phyloP scores from a whole-genome alignment of 1,284 basidiomycete species.

The Trichosporon asahii region DNA sequence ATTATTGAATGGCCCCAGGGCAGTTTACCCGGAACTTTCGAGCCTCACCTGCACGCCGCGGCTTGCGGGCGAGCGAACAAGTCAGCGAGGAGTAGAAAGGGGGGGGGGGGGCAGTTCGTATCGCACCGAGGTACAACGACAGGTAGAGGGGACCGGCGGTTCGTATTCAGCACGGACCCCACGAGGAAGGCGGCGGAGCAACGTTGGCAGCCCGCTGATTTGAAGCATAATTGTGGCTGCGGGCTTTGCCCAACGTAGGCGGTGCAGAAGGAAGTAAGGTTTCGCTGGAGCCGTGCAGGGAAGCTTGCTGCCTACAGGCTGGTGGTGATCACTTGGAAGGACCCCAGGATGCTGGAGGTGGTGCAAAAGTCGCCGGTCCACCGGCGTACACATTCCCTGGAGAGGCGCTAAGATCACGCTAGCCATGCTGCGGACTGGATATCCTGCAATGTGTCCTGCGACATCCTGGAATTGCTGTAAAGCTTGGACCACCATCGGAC shows the following conservation, averaged over 20 bases:
- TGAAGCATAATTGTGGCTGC: not conserved
- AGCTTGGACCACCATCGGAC: not conserved
- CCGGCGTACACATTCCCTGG: not conserved
- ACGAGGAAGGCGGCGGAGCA: not conserved
- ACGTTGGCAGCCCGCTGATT: not conserved
- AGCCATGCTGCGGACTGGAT: not conserved
- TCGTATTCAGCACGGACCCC: not conserved
- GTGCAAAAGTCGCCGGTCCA: not conserved
- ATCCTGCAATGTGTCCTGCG: not conserved
- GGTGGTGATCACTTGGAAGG: not conserved
- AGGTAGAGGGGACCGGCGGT: too few relatives aligned
- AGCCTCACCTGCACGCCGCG: not conserved
- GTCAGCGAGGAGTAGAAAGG: not conserved
- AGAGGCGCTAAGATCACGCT: not conserved
- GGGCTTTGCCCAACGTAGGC: not conserved
- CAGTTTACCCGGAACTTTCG: not conserved
- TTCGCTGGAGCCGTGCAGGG: not conserved
- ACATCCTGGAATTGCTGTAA: not conserved
- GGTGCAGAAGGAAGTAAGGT: not conserved
- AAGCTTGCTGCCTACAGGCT: not conserved
- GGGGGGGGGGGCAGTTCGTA: too few relatives aligned
- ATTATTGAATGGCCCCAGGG: not conserved
- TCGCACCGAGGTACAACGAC: too few relatives aligned
- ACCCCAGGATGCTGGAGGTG: not conserved
- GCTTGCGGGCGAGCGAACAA: not conserved